A percentile compares a stretch with the other conserved stretches of the same genome.
Evolutionary conservation across 75 land plant species (phyloP).

Genomic region (Chamaecyparis obtusa): DNA sequence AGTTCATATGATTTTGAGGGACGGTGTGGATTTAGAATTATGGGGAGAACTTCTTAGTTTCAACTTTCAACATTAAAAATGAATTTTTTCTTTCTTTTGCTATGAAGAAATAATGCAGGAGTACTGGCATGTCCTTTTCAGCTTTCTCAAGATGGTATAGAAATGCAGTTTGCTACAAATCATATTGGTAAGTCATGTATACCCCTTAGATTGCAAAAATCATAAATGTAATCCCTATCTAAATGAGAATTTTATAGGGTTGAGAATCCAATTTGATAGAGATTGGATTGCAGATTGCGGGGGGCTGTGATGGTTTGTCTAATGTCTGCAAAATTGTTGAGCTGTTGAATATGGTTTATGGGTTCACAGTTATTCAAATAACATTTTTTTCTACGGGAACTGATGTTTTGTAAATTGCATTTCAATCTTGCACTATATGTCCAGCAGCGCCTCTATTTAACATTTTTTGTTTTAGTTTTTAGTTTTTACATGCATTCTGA

Average conservation of each 20-base stretch:
- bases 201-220: background rate
- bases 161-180: slow-evolving; percentile 53
- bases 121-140: slow-evolving; percentile 31
- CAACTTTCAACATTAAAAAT: background rate
- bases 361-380: background rate
- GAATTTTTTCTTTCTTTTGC: background rate
- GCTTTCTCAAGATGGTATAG: slow-evolving; percentile 45
- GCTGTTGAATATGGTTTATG: background rate
- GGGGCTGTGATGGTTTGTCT: background rate
- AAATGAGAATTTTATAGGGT: background rate
- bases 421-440: background rate
- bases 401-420: background rate
- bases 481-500: background rate
- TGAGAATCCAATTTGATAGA: background rate
- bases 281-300: background rate
- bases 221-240: background rate
- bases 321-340: background rate
- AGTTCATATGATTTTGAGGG: background rate
- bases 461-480: background rate
- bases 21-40: background rate
- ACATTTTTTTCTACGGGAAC: background rate
- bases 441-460: background rate
- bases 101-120: slow-evolving; percentile 60
- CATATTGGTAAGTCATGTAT: slow-evolving; percentile 39
- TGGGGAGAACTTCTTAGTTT: background rate